Conservation (phyloP, 2,329 filamentous ascomycete species). For the Trichoderma sp. region DNA sequence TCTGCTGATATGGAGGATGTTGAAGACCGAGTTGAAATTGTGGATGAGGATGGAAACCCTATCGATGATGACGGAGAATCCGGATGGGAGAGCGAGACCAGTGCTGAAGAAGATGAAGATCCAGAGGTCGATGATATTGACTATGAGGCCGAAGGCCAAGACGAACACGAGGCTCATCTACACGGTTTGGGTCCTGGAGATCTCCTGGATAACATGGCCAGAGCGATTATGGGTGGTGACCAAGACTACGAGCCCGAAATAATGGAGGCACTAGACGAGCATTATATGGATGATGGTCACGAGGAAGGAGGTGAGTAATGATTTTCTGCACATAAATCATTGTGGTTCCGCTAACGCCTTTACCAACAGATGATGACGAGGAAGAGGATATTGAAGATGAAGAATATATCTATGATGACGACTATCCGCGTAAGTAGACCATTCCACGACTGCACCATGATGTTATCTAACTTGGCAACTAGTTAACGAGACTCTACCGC, state of each 20-base stretch:
- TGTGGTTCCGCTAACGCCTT: background rate
- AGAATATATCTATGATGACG: constrained; percentile 60
- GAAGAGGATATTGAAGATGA: constrained; percentile 71
- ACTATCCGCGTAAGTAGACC: constrained; percentile 52
- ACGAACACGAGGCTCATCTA: constrained; percentile 51
- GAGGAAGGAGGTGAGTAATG: constrained; percentile 55
- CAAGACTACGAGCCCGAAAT: constrained; percentile 56
- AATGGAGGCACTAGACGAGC: constrained; percentile 49
- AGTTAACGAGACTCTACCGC: constrained; percentile 28
- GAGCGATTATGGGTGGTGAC: constrained; percentile 51
- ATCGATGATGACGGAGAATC: constrained; percentile 59
- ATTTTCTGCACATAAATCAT: background rate
- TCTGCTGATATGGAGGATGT: constrained; percentile 50
- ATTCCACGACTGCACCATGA: background rate
- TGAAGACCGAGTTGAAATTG: constrained; percentile 54
- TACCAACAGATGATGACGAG: constrained; percentile 47
- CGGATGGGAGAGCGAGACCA: constrained; percentile 59
- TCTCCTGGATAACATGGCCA: constrained; percentile 53
- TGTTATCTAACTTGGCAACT: background rate
- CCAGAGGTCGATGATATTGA: constrained; percentile 53
- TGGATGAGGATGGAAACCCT: constrained; percentile 61
- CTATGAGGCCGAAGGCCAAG: constrained; percentile 55
- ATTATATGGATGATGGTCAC: constrained; percentile 52
- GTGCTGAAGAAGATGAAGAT: constrained; percentile 53
- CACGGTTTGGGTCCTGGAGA: constrained; percentile 43